Conservation (phyloP, 2,329 filamentous ascomycete species). For the Clonostachys byssicola region DNA sequence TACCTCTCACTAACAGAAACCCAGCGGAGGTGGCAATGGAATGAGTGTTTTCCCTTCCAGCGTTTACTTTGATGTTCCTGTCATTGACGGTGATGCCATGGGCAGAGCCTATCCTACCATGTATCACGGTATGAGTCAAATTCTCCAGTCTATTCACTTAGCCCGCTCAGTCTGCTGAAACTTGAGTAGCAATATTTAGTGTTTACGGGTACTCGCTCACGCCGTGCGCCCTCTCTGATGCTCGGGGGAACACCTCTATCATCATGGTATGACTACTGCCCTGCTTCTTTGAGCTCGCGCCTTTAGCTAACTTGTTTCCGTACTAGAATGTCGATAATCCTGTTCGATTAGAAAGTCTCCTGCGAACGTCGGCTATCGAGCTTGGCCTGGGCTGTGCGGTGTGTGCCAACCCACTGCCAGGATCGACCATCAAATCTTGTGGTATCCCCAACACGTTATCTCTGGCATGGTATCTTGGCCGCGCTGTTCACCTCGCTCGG, state of each 20-base stretch:
- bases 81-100: not conserved
- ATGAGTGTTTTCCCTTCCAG: no score
- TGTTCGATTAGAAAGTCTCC: not conserved
- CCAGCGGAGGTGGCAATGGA: no score
- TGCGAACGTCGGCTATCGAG: not conserved
- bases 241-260: not conserved
- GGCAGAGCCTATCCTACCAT: not conserved
- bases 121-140: no score
- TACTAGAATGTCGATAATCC: no score
- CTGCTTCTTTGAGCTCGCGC: no score
- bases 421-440: no score
- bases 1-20: no score
- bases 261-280: not conserved
- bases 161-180: not conserved
- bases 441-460: constrained; percentile 27
- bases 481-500: constrained; percentile 29
- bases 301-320: no score
- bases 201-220: not conserved
- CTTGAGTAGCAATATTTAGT: not conserved
- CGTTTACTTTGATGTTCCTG: not conserved
- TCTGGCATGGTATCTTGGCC: constrained; percentile 50
- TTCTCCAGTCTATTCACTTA: no score
- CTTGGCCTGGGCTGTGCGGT: not conserved
- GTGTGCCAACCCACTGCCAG: no score
- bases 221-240: not conserved